A percentile compares a stretch with the other conserved stretches of the same genome.
These are phyloP conservation scores for Thelephora terrestris DNA, from an alignment of 1,284 basidiomycete species.

Conservation along the genomic window DNA sequence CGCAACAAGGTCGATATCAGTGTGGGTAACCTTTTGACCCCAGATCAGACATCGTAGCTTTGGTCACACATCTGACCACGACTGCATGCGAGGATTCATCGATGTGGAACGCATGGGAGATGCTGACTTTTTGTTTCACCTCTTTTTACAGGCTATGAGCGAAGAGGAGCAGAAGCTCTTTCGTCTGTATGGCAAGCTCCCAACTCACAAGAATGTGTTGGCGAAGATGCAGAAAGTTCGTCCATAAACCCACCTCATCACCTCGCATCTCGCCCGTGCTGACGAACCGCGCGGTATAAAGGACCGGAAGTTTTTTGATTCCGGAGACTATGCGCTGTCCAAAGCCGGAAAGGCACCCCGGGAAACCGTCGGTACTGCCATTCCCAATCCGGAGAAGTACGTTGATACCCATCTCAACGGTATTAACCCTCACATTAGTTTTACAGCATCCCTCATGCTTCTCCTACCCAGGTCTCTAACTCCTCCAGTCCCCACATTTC, in stretches of 20 bases:
- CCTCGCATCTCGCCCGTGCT: not conserved
- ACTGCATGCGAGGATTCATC: too few species aligned
- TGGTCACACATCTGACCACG: not conserved
- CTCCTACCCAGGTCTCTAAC: conserved; percentile 37
- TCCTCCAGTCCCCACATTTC: conserved; percentile 34
- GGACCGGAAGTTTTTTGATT: conserved; percentile 98
- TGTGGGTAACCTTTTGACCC: conserved; percentile 29
- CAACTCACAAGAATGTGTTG: conserved; percentile 85
- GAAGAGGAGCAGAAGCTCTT: conserved; percentile 94
- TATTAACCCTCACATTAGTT: conserved; percentile 3
- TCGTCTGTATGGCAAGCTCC: conserved; percentile 90
- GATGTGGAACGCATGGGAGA: not conserved
- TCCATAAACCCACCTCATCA: conserved; percentile 8
- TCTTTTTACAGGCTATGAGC: conserved; percentile 56
- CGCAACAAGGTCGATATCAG: conserved; percentile 89
- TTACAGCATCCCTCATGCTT: conserved; percentile 65
- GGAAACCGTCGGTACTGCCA: conserved; percentile 84
- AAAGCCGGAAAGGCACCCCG: conserved; percentile 89
- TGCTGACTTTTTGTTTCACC: conserved; percentile 12
- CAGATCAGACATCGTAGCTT: not conserved
- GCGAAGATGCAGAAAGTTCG: conserved; percentile 91
- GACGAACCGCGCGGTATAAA: conserved; percentile 23
- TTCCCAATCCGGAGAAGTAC: conserved; percentile 91
- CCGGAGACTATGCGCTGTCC: conserved; percentile 92
- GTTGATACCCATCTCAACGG: conserved; percentile 21